phyloP scores from a whole-genome alignment of 768 basidiomycete genomes.

The Rhodotorula toruloides region DNA sequence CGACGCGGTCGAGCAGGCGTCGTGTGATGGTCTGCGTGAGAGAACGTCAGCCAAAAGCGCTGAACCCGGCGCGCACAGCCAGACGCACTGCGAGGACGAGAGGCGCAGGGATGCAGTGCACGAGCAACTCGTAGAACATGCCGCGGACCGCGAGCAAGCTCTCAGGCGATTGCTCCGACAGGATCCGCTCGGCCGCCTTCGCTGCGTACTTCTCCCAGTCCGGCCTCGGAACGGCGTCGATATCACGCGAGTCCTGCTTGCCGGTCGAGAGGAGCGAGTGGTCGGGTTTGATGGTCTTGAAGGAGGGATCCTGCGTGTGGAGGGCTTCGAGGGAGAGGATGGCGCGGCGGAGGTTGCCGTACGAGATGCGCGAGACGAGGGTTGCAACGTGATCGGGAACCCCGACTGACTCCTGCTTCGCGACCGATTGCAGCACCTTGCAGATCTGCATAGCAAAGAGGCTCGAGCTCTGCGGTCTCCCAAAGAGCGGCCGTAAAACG shows the following conservation, averaged over 20 bases:
- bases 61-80: too few species aligned
- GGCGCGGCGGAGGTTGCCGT: slow-evolving; percentile 90
- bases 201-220: slow-evolving; percentile 98
- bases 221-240: slow-evolving; percentile 61
- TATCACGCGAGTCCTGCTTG: slow-evolving; percentile 23
- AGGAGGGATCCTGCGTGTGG: slow-evolving; percentile 70
- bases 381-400: slow-evolving; percentile 69
- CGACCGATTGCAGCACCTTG: slow-evolving; percentile 69
- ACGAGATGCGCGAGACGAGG: slow-evolving; percentile 73
- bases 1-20: slow-evolving; percentile 75
- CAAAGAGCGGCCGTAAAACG: slow-evolving; percentile 30
- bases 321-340: slow-evolving; percentile 89
- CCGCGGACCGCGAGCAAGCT: slow-evolving; percentile 84
- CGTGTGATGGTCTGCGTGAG: slow-evolving; percentile 75
- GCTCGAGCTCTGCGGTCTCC: too few species aligned
- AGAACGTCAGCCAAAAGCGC: neutral
- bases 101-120: slow-evolving; percentile 93
- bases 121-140: slow-evolving; percentile 90
- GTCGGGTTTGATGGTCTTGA: slow-evolving; percentile 25
- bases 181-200: slow-evolving; percentile 82
- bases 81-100: slow-evolving; percentile 74
- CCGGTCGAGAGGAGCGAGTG: slow-evolving; percentile 35
- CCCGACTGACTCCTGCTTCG: slow-evolving; percentile 69
- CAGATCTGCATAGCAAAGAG: slow-evolving; percentile 60
- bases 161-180: slow-evolving; percentile 81